Evolutionary conservation across 192 early-diverging fungal genomes (phyloP), one percentile per base, ranked within the genome.

Genomic region (Phlyctochytrium arcticum): DNA sequence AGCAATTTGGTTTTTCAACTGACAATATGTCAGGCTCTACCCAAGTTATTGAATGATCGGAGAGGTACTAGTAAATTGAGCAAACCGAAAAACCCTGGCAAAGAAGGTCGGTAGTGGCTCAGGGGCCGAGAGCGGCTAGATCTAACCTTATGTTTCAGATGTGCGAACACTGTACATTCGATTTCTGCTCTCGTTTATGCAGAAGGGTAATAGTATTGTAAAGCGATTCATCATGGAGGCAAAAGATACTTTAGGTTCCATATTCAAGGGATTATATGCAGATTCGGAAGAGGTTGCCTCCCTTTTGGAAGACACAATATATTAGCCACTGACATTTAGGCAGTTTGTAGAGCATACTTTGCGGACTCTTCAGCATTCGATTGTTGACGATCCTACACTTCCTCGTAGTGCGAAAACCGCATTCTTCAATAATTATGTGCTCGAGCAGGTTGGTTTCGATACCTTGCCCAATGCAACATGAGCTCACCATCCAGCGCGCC

Each of bases 151-250:
- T 29, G 5, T 10, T 12, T 37, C 5, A 62, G 89, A 90, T 64
- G 72, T 89, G 32, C 77, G 92, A 48, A 86, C 80, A 7, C 60
- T 88, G 1, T 92, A 88, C 65, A 76, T 92, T 55, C 76, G 80
- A 34, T 92, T 91, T 54, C 60, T 92, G n/a, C 69, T 90, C n/a
- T 79, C 85, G 23, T 93, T 94, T 59, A 75, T 94, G n/a, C 77
- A 75, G 44, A 75, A 79, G 26, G 89, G 88, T 6, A 87, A 92
- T 72, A 64, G 75, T 6, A 69, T 60, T 29, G 64, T 88, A n/a
- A 94, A 90, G 68, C 85, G 84, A 50, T 74, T 83, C 24, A 36
- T 92, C 12, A 57, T 94, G 36, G 87, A 88, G 67, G 77, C 81
- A n/a, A 90, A 90, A 42, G 84, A 90, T 58, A 64, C 89, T 26